Base-by-base conservation (phyloP, 192 early-diverging fungal species). In the Backusella circina region DNA sequence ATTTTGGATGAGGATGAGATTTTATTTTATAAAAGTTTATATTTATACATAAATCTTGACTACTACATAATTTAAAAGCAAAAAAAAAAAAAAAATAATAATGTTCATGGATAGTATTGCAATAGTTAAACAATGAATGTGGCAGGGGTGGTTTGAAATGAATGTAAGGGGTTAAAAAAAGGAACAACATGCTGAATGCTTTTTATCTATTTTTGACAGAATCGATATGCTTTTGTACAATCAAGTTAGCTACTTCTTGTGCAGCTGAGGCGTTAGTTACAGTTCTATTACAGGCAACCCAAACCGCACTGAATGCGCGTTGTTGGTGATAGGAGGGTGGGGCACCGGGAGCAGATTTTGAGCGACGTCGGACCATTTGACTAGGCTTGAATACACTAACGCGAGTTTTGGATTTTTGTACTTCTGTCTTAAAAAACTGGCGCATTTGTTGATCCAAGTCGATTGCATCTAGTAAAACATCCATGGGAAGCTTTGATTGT, bases 361-460 rank as follows among this genome's bases (percentile, higher is more conserved):
- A 74, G 15, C 73, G 33, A 39, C 73, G 54, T 41, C 73, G n/a
- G 16, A 51, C 61, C 28, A 64, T 65, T 35, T 73, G 54, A 5
- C 13, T 41, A 9, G 57, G 73, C 12, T 66, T 64, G 31, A 39
- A 39, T 21, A 26, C 38, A 16, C 38, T 39, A 18, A 66, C 23
- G 47, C 61, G 23, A 10, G 36, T 28, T 50, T 57, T 72, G 2
- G 21, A 44, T 26, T 72, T 78, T 23, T 66, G 65, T 2, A 78
- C 76, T 72, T 78, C 70, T 28, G 72, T 65, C 50, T 65, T 41
- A 26, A 73, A 78, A 50, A 57, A 72, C 26, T 73, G 41, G 18
- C 71, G 72, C 76, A 78, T 78, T 66, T 72, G 76, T 54, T 78
- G 76, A 37, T 78, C 76, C 7, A 78, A 47, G 28, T 78, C 76